Evolutionary conservation across 805 yeast genomes (phyloP).

Genomic region (Candida maris): DNA sequence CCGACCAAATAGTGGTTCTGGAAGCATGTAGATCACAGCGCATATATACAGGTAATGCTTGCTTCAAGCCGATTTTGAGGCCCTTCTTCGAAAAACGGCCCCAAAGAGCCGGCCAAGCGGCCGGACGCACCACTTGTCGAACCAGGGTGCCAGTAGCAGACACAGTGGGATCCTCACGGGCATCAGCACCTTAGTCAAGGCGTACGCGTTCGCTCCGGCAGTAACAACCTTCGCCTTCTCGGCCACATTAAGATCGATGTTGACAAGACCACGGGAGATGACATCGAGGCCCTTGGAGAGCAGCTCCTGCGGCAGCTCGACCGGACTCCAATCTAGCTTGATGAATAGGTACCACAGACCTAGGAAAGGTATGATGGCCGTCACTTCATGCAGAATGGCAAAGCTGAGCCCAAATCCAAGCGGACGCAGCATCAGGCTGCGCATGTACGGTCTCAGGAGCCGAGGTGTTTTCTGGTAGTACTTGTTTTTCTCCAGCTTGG

Average conservation of each 20-base stretch:
- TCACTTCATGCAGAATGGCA: constrained; percentile 47
- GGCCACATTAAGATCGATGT: constrained; percentile 21
- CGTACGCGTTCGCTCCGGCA: constrained; percentile 37
- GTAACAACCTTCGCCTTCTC: constrained; percentile 28
- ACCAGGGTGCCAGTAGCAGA: constrained; percentile 32
- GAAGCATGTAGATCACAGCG: too few relatives aligned
- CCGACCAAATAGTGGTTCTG: too few relatives aligned
- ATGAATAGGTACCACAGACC: constrained; percentile 50
- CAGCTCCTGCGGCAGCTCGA: constrained; percentile 48
- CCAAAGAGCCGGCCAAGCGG: constrained; percentile 26
- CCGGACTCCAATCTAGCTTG: constrained; percentile 39
- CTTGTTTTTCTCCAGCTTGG: constrained; percentile 26
- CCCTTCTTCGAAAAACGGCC: constrained; percentile 14
- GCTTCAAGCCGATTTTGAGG: too few relatives aligned
- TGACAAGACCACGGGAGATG: constrained; percentile 37
- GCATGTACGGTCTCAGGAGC: constrained; percentile 31
- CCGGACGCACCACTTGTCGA: constrained; percentile 31
- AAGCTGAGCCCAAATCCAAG: constrained; percentile 42
- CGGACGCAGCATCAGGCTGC: constrained; percentile 29
- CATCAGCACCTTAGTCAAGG: constrained; percentile 28
- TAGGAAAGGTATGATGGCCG: constrained; percentile 51
- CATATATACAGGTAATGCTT: too few relatives aligned
- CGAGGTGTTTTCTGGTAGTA: constrained; percentile 30
- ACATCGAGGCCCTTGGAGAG: constrained; percentile 44
- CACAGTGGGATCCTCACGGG: constrained; percentile 31